Conservation (phyloP, 2,329 filamentous ascomycete species). For the Trichoderma koningiopsis region DNA sequence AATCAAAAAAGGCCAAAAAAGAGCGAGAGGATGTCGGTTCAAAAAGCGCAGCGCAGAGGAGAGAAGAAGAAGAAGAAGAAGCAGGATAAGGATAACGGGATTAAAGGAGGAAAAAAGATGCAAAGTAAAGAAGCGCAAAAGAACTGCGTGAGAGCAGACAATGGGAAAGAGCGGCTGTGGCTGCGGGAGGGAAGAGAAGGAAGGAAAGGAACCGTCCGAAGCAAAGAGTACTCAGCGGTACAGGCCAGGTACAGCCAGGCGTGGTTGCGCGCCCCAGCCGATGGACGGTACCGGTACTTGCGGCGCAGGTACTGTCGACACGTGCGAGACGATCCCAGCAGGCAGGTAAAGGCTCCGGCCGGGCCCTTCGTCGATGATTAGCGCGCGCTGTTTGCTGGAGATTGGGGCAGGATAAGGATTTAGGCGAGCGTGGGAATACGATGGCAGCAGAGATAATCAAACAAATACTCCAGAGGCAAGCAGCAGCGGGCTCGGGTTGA, state of each 20-base stretch:
- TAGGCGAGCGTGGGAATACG: slow-evolving; percentile 5
- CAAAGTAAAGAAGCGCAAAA: slow-evolving; percentile 25
- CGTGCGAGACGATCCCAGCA: not conserved
- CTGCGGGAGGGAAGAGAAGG: slow-evolving; percentile 20
- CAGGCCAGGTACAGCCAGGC: not conserved
- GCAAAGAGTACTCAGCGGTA: slow-evolving; percentile 6
- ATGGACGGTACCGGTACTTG: not conserved
- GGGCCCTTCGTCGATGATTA: not conserved
- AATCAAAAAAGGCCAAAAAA: slow-evolving; percentile 19
- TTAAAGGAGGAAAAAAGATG: slow-evolving; percentile 28
- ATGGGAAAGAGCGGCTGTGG: slow-evolving; percentile 23
- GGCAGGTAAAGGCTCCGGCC: not conserved
- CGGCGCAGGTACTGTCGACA: not conserved
- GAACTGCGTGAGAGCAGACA: slow-evolving; percentile 8
- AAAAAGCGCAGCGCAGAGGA: not conserved
- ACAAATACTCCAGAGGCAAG: not conserved
- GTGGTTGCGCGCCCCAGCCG: not conserved
- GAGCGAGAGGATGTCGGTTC: slow-evolving; percentile 7
- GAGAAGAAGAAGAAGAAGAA: slow-evolving; percentile 23
- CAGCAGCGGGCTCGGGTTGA: not conserved
- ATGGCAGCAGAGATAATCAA: not conserved
- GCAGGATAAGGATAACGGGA: slow-evolving; percentile 24
- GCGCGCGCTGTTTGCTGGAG: not conserved
- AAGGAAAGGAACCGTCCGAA: slow-evolving; percentile 8
- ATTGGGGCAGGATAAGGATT: not conserved